Evolutionary conservation across 176 grass and related monocot species (phyloP).

Genomic region (Poa pratensis): DNA sequence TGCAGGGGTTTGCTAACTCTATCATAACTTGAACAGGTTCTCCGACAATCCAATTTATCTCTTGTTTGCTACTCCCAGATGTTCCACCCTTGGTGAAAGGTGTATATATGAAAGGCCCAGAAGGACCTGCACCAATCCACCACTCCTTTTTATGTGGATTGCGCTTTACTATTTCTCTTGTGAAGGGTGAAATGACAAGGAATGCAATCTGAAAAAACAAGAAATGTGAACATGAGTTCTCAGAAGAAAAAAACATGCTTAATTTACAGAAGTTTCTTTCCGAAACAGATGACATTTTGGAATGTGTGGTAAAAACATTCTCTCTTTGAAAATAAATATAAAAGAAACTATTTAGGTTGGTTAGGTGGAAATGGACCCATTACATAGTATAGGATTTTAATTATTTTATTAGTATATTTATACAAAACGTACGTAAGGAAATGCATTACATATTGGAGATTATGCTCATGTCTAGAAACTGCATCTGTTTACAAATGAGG

Average conservation of each 20-base stretch:
- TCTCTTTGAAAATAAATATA: background rate
- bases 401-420: background rate
- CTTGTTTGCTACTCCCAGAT: slow-evolving; percentile 70
- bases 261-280: slow-evolving; percentile 18
- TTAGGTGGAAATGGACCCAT: background rate
- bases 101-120: slow-evolving; percentile 99
- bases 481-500: slow-evolving; percentile 4
- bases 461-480: slow-evolving; percentile 4
- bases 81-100: slow-evolving; percentile 79
- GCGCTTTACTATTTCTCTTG: slow-evolving; percentile 95
- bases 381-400: slow-evolving; percentile 3
- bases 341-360: background rate
- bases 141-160: slow-evolving; percentile 92
- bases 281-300: background rate
- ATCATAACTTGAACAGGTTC: slow-evolving; percentile 98
- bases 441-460: background rate
- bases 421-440: background rate
- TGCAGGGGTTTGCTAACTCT: slow-evolving; percentile 98
- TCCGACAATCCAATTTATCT: slow-evolving; percentile 91
- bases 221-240: background rate
- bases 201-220: slow-evolving; percentile 78
- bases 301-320: background rate
- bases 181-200: slow-evolving; percentile 89
- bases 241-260: slow-evolving; percentile 23
- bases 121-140: slow-evolving; percentile 90